These are phyloP conservation scores for Xylariaceae sp. DNA, from an alignment of 2,329 filamentous ascomycete genomes.

Conservation along the genomic window DNA sequence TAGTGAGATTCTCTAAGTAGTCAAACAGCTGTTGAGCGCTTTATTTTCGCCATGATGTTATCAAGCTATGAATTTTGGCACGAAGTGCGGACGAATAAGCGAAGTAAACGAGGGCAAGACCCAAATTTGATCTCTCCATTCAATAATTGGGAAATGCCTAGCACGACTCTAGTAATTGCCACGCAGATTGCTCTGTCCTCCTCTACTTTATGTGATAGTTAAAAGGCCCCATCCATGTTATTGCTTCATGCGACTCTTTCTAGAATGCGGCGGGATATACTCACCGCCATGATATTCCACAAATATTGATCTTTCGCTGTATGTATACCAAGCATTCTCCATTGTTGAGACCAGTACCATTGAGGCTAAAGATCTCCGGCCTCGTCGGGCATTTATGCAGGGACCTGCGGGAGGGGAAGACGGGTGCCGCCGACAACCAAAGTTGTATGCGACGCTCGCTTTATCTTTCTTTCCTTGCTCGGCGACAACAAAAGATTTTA, in stretches of 20 bases:
- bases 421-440: slow-evolving; percentile 4
- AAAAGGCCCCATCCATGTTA: background rate
- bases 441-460: background rate
- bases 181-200: slow-evolving; percentile 16
- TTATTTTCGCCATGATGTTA: no score
- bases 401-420: slow-evolving; percentile 15
- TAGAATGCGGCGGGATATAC: no score
- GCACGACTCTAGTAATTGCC: background rate
- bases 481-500: no score
- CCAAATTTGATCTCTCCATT: no score
- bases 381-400: slow-evolving; percentile 20
- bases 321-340: background rate
- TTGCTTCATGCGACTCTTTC: background rate
- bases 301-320: slow-evolving; percentile 3
- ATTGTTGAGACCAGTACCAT: slow-evolving; percentile 1
- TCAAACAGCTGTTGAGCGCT: no score
- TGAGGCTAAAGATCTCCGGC: slow-evolving; percentile 7
- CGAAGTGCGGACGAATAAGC: no score
- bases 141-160: background rate
- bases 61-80: no score
- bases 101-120: no score
- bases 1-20: no score
- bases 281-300: slow-evolving; percentile 8
- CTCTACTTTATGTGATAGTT: no score
- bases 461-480: background rate